These are phyloP conservation scores for Yamadazyma sp. DNA, from an alignment of 805 yeast species.

Conservation along the genomic window DNA sequence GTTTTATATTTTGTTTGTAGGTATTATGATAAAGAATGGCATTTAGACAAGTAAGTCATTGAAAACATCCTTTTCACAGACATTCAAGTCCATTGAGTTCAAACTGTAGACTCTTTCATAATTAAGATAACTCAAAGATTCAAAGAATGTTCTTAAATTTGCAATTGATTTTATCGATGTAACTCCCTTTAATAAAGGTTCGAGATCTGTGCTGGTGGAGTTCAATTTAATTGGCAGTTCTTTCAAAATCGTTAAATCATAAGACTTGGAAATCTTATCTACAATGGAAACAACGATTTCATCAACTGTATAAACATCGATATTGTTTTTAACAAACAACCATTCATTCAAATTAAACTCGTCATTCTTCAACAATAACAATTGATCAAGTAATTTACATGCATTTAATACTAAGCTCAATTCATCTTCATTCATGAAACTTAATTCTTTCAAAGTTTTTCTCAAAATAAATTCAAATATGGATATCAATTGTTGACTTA, in stretches of 20 bases:
- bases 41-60: constrained; percentile 44
- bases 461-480: constrained; percentile 32
- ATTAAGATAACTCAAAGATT: constrained; percentile 57
- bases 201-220: background rate
- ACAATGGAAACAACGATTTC: constrained; percentile 33
- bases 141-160: constrained; percentile 62
- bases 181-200: constrained; percentile 48
- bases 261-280: constrained; percentile 43
- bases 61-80: constrained; percentile 55
- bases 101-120: constrained; percentile 66
- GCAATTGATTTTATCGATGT: constrained; percentile 36
- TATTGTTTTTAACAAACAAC: constrained; percentile 75
- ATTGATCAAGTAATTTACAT: constrained; percentile 75
- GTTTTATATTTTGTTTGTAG: too few species aligned
- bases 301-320: constrained; percentile 47
- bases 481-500: constrained; percentile 58
- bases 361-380: constrained; percentile 66
- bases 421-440: constrained; percentile 32
- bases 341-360: constrained; percentile 79
- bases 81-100: constrained; percentile 23
- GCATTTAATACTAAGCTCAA: constrained; percentile 49
- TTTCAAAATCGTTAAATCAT: constrained; percentile 27
- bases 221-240: constrained; percentile 33
- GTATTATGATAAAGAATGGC: background rate
- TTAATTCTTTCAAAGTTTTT: constrained; percentile 21